phyloP scores from a whole-genome alignment of 495 filamentous ascomycete genomes.

The Neurospora sp. region DNA sequence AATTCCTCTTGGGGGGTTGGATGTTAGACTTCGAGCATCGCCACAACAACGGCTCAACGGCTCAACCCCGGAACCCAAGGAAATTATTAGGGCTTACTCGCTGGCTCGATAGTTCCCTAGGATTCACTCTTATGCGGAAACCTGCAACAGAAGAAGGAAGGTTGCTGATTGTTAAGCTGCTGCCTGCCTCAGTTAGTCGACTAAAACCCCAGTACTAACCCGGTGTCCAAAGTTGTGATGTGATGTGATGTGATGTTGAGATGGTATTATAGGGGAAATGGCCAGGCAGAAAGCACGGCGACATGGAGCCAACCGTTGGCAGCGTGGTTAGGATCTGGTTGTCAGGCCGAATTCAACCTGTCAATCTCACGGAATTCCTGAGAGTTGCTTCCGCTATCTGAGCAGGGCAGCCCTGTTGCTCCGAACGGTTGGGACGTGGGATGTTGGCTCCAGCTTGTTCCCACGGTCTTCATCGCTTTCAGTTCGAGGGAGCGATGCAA shows the following conservation, averaged over 20 bases:
- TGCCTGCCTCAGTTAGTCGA: background rate
- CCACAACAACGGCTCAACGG: background rate
- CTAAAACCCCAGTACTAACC: background rate
- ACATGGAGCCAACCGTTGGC: too few species aligned
- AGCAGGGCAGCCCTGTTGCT: background rate
- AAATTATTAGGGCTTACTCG: background rate
- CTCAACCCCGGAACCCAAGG: background rate
- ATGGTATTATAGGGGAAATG: background rate
- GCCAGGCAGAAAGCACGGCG: too few species aligned
- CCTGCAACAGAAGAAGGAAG: background rate
- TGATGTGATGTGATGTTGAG: background rate
- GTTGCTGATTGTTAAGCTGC: background rate
- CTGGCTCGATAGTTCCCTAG: background rate
- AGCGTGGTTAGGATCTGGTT: too few species aligned
- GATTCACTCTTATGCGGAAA: background rate
- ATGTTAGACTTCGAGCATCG: background rate
- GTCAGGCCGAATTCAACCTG: background rate
- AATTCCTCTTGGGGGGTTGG: background rate
- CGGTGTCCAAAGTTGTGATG: background rate
- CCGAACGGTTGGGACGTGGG: background rate
- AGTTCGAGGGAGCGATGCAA: background rate
- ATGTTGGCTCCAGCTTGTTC: background rate
- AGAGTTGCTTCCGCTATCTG: background rate
- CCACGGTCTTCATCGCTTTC: background rate
- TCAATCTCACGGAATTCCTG: background rate